A percentile compares a stretch with the other conserved stretches of the same genome.
Evolutionary conservation across 192 early-diverging fungal species (phyloP).

Genomic region (Bifiguratus adelaidae): DNA sequence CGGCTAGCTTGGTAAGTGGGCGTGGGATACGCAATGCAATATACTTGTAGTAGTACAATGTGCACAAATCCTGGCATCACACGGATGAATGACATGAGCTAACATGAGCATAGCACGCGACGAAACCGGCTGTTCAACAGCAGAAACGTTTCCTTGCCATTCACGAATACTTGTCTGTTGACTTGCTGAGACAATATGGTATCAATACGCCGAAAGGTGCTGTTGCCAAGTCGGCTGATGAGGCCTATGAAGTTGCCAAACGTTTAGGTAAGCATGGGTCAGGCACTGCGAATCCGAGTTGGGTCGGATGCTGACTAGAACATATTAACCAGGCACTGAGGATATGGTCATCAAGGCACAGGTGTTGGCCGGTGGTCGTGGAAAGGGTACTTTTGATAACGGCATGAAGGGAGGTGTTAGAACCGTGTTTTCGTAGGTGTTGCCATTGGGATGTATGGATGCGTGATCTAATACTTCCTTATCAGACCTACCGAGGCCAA

Average conservation of each 20-base stretch:
- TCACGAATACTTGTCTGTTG: conserved; percentile 96
- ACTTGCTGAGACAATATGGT: conserved; percentile 83
- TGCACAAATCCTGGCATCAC: too few relatives aligned
- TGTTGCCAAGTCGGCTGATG: conserved; percentile 78
- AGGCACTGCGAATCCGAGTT: too few relatives aligned
- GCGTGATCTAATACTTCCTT: conserved; percentile 6
- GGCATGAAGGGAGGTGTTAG: conserved; percentile 96
- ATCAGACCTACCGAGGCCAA: conserved; percentile 79
- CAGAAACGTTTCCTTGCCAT: conserved; percentile 88
- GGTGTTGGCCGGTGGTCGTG: conserved; percentile 97
- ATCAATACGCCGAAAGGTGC: conserved; percentile 81
- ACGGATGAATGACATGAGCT: too few relatives aligned
- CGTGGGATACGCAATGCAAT: too few relatives aligned
- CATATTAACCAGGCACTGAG: conserved; percentile 35
- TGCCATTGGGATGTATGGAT: neutral
- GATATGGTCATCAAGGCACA: conserved; percentile 78
- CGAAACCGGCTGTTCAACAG: conserved; percentile 26
- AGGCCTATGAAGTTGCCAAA: conserved; percentile 82
- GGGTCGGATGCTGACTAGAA: too few relatives aligned
- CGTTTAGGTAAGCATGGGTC: conserved; percentile 47
- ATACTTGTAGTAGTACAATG: too few relatives aligned
- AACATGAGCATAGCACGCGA: too few relatives aligned
- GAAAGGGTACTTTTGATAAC: conserved; percentile 94
- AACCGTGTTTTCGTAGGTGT: conserved; percentile 77
- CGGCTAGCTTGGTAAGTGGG: too few relatives aligned